These are phyloP conservation scores for Rhizopus arrhizus DNA, from an alignment of 371 early-diverging fungal genomes.

Conservation along the genomic window DNA sequence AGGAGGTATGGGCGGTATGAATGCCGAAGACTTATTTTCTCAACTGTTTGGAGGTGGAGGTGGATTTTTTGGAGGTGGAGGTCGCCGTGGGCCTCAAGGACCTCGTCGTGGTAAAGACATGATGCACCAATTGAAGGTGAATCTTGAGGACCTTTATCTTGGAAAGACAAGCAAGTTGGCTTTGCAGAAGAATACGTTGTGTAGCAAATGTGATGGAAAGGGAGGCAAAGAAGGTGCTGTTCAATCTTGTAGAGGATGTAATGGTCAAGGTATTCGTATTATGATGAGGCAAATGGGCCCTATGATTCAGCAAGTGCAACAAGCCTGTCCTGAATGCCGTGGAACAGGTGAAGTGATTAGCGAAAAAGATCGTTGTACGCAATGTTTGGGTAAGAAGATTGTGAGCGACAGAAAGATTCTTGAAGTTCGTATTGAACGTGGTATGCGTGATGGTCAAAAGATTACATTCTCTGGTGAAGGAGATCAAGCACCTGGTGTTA, in stretches of 20 bases:
- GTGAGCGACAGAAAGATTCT: constrained; percentile 77
- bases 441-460: constrained; percentile 93
- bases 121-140: constrained; percentile 74
- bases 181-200: constrained; percentile 82
- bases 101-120: constrained; percentile 79
- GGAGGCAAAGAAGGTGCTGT: constrained; percentile 71
- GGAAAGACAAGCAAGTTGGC: constrained; percentile 90
- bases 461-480: constrained; percentile 89
- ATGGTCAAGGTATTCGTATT: constrained; percentile 83
- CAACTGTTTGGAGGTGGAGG: constrained; percentile 68
- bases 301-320: constrained; percentile 96
- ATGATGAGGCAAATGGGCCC: constrained; percentile 92
- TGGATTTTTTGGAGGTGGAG: constrained; percentile 64
- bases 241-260: constrained; percentile 71
- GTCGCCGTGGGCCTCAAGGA: constrained; percentile 60
- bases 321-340: constrained; percentile 86
- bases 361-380: constrained; percentile 84
- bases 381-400: constrained; percentile 86
- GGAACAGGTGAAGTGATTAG: constrained; percentile 88
- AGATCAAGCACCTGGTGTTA: constrained; percentile 75
- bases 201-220: constrained; percentile 79
- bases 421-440: constrained; percentile 84
- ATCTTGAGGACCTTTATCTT: constrained; percentile 92
- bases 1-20: constrained; percentile 54
- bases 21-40: constrained; percentile 53